Evolutionary conservation across 108 stramenopile species (phyloP), one percentile per base, ranked within the genome.

Genomic region (Cylindrotheca fusiformis): DNA sequence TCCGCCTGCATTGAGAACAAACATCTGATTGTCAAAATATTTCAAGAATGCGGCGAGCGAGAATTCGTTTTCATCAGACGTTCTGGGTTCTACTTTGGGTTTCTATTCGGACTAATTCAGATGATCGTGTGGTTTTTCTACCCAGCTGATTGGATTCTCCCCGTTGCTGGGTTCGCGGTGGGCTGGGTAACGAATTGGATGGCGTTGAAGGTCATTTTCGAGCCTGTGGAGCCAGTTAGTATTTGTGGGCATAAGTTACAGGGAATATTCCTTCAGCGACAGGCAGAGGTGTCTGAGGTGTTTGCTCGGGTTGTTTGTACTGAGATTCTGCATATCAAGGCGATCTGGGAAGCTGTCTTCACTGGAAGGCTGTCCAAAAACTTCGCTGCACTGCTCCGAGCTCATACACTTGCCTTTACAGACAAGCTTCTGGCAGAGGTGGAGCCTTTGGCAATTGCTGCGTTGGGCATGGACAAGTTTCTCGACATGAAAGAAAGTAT

Each of bases 151-250:
- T 95, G 91, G 91, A 57, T 86, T 28, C 78, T 76, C 20, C 78
- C 79, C 0, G 56, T 71, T 22, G 87, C 83, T 18, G 94, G 94
- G 27, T 84, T 89, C 27, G n/a, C 90, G 19, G 94, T 95, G 19
- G 94, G 94, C 32, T 95, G 84, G 75, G 68, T 88, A 6, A 98
- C 98, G 1, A 98, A 98, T 75, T 97, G 82, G 74, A 59, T 98
- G 52, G 97, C 96, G 26, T 79, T 98, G 32, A 93, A 95, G 78
- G 65, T 95, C 4, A 91, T 98, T 36, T 98, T 98, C 67, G 54
- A 72, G 54, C 98, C 98, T 1, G 60, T 91, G 12, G 78, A 95
- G 25, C 96, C 96, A 3, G 78, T 77, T 24, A 65, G 80, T 19
- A 47, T 89, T 64, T 68, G 88, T 28, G 66, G 79, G 5, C 71